Percentiles rank a stretch among this genome's conserved stretches.
Evolutionary conservation across 140 eudicot species (phyloP).

Genomic region (Stevia rebaudiana): DNA sequence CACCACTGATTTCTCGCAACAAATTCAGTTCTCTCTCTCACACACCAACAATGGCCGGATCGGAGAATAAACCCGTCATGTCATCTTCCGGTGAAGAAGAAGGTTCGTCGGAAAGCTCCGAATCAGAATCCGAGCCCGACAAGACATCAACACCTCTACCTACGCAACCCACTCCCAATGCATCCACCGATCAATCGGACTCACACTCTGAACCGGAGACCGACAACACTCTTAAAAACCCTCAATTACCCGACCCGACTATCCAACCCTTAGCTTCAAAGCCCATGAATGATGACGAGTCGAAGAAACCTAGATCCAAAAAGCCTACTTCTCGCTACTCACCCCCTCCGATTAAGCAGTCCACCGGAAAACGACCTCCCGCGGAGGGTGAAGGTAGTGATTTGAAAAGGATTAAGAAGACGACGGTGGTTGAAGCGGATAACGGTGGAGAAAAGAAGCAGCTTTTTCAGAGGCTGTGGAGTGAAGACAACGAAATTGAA

Average conservation of each 20-base stretch:
- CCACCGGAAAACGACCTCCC: slow-evolving; percentile 38
- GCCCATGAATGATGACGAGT: slow-evolving; percentile 28
- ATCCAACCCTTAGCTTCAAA: slow-evolving; percentile 36
- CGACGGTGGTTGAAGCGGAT: slow-evolving; percentile 17
- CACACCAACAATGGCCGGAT: slow-evolving; percentile 33
- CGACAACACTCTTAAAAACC: slow-evolving; percentile 13
- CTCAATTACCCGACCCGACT: slow-evolving; percentile 17
- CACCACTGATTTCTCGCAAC: background rate
- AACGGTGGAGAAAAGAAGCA: slow-evolving; percentile 30
- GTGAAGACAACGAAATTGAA: slow-evolving; percentile 63
- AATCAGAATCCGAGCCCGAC: no score
- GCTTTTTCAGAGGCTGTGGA: slow-evolving; percentile 58
- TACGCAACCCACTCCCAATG: no score
- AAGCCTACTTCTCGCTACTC: slow-evolving; percentile 28
- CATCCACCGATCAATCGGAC: no score
- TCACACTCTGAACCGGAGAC: slow-evolving; percentile 26
- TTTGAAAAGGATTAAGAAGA: slow-evolving; percentile 32
- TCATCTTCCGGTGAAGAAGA: slow-evolving; percentile 35
- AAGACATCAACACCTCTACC: no score
- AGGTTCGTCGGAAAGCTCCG: slow-evolving; percentile 13
- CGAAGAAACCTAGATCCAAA: slow-evolving; percentile 42
- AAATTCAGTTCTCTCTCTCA: background rate
- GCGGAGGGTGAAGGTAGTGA: slow-evolving; percentile 15
- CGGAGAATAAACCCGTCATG: slow-evolving; percentile 22
- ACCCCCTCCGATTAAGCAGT: slow-evolving; percentile 17